These are phyloP conservation scores for Nadsonia commutata DNA, from an alignment of 1,139 yeast species.

Conservation along the genomic window DNA sequence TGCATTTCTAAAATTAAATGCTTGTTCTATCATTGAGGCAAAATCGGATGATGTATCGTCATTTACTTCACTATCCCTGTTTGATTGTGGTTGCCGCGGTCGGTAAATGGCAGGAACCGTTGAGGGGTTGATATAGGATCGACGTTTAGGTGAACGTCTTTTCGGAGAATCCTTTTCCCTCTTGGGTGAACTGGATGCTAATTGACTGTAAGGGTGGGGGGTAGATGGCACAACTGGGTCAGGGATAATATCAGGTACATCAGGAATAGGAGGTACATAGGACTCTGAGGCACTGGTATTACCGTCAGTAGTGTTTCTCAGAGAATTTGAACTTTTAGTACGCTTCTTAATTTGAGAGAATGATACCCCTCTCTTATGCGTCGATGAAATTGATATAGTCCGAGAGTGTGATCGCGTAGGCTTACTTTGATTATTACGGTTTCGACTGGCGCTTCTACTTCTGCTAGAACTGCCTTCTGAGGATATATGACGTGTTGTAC, in stretches of 20 bases:
- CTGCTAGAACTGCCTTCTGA: constrained; percentile 1
- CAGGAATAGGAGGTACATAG: not conserved
- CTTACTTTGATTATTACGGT: not conserved
- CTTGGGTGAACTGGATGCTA: constrained; percentile 2
- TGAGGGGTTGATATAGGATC: not conserved
- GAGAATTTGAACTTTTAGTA: constrained; percentile 2
- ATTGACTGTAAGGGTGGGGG: constrained; percentile 3
- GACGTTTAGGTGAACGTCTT: not conserved
- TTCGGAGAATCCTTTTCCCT: constrained; percentile 1
- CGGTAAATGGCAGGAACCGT: not conserved
- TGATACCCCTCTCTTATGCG: constrained; percentile 8
- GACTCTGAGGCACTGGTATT: not conserved
- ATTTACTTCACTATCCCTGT: not conserved
- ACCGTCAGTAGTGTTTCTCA: constrained; percentile 1
- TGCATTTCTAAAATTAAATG: constrained; percentile 1
- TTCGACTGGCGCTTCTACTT: constrained; percentile 1
- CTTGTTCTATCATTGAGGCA: constrained; percentile 5
- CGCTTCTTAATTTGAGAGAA: constrained; percentile 7
- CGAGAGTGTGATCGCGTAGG: constrained; percentile 1
- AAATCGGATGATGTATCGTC: constrained; percentile 5
- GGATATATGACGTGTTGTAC: not conserved
- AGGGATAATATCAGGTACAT: not conserved
- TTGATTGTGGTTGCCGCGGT: constrained; percentile 1
- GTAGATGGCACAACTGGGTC: constrained; percentile 1
- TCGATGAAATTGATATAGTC: constrained; percentile 6